These are phyloP conservation scores for Yarrowia phangngaensis DNA, from an alignment of 805 yeast genomes.

Conservation along the genomic window DNA sequence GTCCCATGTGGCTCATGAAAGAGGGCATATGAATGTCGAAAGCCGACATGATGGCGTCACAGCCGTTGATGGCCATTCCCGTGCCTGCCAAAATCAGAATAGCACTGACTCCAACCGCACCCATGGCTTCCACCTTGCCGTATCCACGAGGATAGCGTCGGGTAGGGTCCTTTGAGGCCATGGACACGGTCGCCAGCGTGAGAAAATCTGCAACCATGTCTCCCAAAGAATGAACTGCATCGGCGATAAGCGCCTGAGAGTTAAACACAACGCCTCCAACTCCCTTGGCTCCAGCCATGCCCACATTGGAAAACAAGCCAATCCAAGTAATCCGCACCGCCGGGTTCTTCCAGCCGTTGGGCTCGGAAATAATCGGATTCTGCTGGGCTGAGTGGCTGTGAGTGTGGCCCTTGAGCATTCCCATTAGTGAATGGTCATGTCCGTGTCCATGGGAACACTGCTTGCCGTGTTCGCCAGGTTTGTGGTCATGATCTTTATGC, in stretches of 20 bases:
- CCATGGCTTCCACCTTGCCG: conserved; percentile 90
- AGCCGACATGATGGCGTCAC: conserved; percentile 63
- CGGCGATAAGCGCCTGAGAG: conserved; percentile 91
- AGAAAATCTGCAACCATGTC: conserved; percentile 87
- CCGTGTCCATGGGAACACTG: too few species aligned
- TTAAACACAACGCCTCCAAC: conserved; percentile 88
- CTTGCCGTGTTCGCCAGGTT: background rate
- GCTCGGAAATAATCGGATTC: conserved; percentile 31
- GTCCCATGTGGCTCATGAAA: conserved; percentile 54
- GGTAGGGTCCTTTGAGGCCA: conserved; percentile 59
- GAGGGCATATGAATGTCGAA: conserved; percentile 26
- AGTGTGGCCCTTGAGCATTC: conserved; percentile 28
- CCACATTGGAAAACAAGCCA: conserved; percentile 77
- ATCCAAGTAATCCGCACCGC: conserved; percentile 92
- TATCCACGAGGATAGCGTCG: conserved; percentile 74
- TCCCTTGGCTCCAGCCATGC: conserved; percentile 83
- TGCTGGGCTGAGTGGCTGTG: conserved; percentile 32
- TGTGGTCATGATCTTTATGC: background rate
- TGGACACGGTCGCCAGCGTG: conserved; percentile 83
- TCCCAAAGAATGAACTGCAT: conserved; percentile 87
- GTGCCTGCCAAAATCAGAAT: conserved; percentile 82
- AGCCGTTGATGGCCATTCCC: conserved; percentile 85
- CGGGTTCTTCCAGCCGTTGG: conserved; percentile 55
- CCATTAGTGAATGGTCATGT: conserved; percentile 2
- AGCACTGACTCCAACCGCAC: conserved; percentile 82